Percentiles rank a stretch among this genome's conserved stretches.
Evolutionary conservation across 208 protist species (phyloP).

Genomic region (Tritrichomonas musculus): DNA sequence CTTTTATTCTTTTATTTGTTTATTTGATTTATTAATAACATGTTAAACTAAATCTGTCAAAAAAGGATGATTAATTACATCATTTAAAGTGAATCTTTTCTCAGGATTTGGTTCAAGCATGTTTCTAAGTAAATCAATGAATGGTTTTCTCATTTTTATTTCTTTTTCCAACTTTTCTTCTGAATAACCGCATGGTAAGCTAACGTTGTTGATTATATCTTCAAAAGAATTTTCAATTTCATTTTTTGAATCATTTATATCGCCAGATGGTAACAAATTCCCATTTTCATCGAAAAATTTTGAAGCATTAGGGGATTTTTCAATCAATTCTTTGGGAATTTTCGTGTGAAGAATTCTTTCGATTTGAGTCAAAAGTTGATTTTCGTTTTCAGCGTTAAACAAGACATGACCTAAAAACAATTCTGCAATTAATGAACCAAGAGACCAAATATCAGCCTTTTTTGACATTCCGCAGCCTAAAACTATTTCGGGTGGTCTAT

Average conservation of each 20-base stretch:
- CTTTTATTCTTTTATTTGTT: too few species aligned
- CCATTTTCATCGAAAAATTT: not conserved
- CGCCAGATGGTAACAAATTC: too few species aligned
- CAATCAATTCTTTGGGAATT: not conserved
- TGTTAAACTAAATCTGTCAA: too few species aligned
- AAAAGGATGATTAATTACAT: not conserved
- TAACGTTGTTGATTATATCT: not conserved
- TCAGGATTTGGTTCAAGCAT: not conserved
- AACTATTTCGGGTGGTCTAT: conserved; percentile 10
- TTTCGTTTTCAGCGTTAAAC: not conserved
- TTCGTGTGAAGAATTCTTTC: not conserved
- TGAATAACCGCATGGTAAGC: too few species aligned
- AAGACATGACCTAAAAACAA: not conserved
- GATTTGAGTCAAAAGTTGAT: not conserved
- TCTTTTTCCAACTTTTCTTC: not conserved
- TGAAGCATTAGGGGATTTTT: too few species aligned
- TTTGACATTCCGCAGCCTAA: not conserved
- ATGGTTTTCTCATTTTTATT: not conserved
- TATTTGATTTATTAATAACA: too few species aligned
- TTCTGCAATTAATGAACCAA: not conserved
- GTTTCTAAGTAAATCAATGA: not conserved
- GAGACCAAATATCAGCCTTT: not conserved
- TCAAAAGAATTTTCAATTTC: not conserved
- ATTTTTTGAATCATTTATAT: not conserved
- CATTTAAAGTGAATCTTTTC: not conserved